Base-by-base conservation (phyloP, 177 flowering plant species). In the Vitis hybrid region DNA sequence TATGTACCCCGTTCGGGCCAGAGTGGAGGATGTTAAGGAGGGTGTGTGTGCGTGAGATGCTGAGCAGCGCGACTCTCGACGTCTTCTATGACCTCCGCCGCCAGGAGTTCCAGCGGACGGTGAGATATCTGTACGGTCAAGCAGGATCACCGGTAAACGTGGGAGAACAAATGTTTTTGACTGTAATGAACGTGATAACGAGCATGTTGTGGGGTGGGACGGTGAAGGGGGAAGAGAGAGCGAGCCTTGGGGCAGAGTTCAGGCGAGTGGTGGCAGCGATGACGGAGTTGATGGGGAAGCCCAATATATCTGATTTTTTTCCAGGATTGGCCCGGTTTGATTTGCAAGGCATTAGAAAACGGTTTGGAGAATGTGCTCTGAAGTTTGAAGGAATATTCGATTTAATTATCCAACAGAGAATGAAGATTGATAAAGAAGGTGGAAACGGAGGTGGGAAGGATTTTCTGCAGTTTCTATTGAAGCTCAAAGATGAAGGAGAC, bases 141-240 rank as follows among this genome's bases (percentile, higher is more conserved):
- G 76, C n/a, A 15, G 89, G 87, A 22, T 60, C 72, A 5, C 68
- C 80, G 10, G 79, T 85, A 1, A 67, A 80, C 45, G 61, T 87
- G 0, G 90, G 89, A 0, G 89, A 85, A 62, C 83, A 78, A 66
- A 66, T 76, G 78, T 85, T 88, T 29, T 21, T 79, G 73, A 80
- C 82, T 0, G 77, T 66, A 53, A 16, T 85, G 49, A 87, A 82
- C 48, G 84, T 85, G 53, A 70, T 80, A 1, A 86, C 85, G 6
- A 79, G 60, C 66, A 85, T 87, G 93, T 10, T 89, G 61, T 89
- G 90, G 91, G 94, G 94, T 1, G 88, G 82, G 2, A 74, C 85
- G 14, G 66, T 87, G 55, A 51, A 75, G 49, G 96, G 80, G 0
- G 77, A 75, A 14, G 82, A 74, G 59, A 65, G 79, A 51, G 78